Conservation (phyloP, 1,284 basidiomycete species). For the Rhodotorula mucilaginosa region DNA sequence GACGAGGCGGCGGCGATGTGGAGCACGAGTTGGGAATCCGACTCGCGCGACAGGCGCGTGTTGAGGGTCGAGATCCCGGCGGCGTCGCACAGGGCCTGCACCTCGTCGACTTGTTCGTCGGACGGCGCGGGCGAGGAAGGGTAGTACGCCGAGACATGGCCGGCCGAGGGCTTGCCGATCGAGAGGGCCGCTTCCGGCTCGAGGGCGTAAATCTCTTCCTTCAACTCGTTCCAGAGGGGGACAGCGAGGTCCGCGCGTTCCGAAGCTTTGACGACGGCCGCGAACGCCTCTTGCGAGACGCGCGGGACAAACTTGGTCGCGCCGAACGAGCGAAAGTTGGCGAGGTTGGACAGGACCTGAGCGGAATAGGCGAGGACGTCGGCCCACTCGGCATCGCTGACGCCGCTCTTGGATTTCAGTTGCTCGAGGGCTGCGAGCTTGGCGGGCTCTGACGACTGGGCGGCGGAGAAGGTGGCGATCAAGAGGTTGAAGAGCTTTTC, state of each 20-base stretch:
- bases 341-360: conserved; percentile 67
- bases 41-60: conserved; percentile 70
- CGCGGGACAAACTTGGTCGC: conserved; percentile 80
- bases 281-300: conserved; percentile 61
- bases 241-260: conserved; percentile 59
- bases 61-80: conserved; percentile 70
- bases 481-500: conserved; percentile 39
- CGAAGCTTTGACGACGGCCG: conserved; percentile 61
- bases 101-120: conserved; percentile 68
- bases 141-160: conserved; percentile 79
- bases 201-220: conserved; percentile 66
- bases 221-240: conserved; percentile 67
- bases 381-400: conserved; percentile 64
- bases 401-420: conserved; percentile 55
- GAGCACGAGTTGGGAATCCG: conserved; percentile 59
- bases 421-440: conserved; percentile 58
- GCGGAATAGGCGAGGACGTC: conserved; percentile 66
- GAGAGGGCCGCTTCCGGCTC: conserved; percentile 64
- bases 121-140: conserved; percentile 62
- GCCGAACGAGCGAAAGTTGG: conserved; percentile 58
- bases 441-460: background rate
- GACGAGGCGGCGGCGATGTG: conserved; percentile 65
- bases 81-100: conserved; percentile 71
- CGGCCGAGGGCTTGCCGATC: conserved; percentile 71
- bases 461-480: conserved; percentile 29